Conservation (phyloP, 169 alveolate genomes). For the Plasmodium gonderi region DNA sequence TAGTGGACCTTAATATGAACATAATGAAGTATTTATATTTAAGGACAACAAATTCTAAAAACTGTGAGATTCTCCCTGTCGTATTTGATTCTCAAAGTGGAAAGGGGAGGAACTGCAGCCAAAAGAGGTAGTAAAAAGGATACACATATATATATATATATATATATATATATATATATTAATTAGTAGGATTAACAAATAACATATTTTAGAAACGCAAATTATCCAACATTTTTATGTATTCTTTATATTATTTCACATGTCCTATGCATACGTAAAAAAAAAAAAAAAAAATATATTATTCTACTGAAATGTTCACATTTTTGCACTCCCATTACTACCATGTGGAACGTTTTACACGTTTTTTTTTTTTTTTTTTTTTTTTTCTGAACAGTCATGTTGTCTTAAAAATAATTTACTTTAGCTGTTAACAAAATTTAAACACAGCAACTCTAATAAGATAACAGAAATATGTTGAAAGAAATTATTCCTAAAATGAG, state of each 20-base stretch:
- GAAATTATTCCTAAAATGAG: not conserved
- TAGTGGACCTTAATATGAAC: slow-evolving; percentile 29
- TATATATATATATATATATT: no score
- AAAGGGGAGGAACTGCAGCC: not conserved
- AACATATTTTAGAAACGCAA: not conserved
- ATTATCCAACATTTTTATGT: no score
- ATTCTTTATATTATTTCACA: not conserved
- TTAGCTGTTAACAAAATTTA: not conserved
- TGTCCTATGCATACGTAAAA: not conserved
- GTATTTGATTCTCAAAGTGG: not conserved
- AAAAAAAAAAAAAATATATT: not conserved
- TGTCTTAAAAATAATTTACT: not conserved
- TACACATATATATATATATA: not conserved
- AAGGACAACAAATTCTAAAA: not conserved
- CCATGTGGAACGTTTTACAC: not conserved
- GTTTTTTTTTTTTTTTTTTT: not conserved
- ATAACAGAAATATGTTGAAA: not conserved
- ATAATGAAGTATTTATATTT: slow-evolving; percentile 1
- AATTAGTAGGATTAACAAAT: no score
- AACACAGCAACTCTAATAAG: not conserved
- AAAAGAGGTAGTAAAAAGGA: not conserved
- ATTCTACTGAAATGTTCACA: not conserved
- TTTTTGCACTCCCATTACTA: not conserved
- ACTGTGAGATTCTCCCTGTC: not conserved
- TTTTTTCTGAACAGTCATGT: not conserved